These are phyloP conservation scores for Aspergillus spinulosporus DNA, from an alignment of 2,329 filamentous ascomycete species.

Conservation along the genomic window DNA sequence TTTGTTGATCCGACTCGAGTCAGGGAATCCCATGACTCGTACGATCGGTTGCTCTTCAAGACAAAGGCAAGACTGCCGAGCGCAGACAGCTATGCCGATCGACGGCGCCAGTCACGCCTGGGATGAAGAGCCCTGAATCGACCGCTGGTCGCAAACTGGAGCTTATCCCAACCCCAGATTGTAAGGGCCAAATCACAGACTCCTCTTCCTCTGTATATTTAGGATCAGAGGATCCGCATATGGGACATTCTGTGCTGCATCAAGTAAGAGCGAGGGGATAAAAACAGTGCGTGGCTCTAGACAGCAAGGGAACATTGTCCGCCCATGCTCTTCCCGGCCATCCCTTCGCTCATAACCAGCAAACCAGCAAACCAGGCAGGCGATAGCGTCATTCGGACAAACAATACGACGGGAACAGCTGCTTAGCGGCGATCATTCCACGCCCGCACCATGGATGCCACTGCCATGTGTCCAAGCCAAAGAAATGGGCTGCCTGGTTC, in stretches of 20 bases:
- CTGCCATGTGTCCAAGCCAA: slow-evolving; percentile 25
- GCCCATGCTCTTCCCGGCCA: neutral
- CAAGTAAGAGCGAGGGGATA: neutral
- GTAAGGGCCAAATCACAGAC: neutral
- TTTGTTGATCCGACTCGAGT: neutral
- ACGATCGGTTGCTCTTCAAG: neutral
- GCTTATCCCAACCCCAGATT: neutral
- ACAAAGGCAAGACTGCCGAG: neutral
- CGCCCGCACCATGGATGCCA: slow-evolving; percentile 24
- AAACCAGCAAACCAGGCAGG: too few relatives aligned
- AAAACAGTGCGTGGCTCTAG: neutral
- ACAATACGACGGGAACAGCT: slow-evolving; percentile 19
- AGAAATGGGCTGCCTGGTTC: neutral
- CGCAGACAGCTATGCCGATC: neutral
- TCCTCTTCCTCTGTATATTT: too few relatives aligned
- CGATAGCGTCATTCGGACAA: neutral
- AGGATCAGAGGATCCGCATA: neutral
- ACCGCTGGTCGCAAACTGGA: neutral
- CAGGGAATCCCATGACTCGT: neutral
- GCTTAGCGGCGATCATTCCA: slow-evolving; percentile 29
- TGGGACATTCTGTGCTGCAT: neutral
- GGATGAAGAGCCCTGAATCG: neutral
- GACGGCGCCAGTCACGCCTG: neutral
- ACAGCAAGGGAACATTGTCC: neutral
- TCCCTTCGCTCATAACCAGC: neutral